Evolutionary conservation across 345 rosid genomes (phyloP), one percentile per base, ranked within the genome.

Genomic region (Lepidium didymum): DNA sequence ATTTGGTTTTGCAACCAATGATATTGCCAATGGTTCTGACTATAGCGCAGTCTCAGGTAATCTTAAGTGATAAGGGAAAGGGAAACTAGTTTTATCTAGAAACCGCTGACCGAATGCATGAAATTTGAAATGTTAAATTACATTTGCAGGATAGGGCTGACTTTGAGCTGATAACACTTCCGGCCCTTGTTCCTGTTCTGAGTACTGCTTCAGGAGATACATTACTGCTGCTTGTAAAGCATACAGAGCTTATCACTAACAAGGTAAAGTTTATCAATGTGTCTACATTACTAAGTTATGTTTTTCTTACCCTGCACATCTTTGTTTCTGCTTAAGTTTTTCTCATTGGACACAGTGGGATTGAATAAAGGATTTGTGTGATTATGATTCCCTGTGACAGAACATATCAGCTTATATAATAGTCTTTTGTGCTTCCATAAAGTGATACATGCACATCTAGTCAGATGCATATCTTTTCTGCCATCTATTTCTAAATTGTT

Each of bases 1-100:
- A 94, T 81, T 54, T 86, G 83, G 99, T 94, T 52, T 89, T 94
- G 91, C 99, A 94, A 73, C 91, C 97, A 15, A 79, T 89, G 83
- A 91, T 94, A 73, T 79, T 94, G 49, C 99, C 99, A 19, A 94
- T 94, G 99, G 97, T 94, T 78, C 81, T 94, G 72, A 91, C 87
- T 8, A 91, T 91, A 64, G 97, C 97, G 31, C 92, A 89, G 78
- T 89, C 96, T 75, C 99, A 94, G 96, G 99, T 94, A 67, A 58
- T 44, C 23, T 19, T 12, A 41, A 38, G 18, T 36, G 6, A 50
- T 50, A 37, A 37, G 12, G 18, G 38, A 56, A 37, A 37, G 12
- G 18, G 38, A 56, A 56, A 38, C 46, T 13, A 56, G 4, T 12
- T 56, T 6, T 56, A 56, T 56, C 33, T 56, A 36, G 15, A 19